Conservation (phyloP, 441 rosid genomes). For the Erodium chrysanthum region DNA sequence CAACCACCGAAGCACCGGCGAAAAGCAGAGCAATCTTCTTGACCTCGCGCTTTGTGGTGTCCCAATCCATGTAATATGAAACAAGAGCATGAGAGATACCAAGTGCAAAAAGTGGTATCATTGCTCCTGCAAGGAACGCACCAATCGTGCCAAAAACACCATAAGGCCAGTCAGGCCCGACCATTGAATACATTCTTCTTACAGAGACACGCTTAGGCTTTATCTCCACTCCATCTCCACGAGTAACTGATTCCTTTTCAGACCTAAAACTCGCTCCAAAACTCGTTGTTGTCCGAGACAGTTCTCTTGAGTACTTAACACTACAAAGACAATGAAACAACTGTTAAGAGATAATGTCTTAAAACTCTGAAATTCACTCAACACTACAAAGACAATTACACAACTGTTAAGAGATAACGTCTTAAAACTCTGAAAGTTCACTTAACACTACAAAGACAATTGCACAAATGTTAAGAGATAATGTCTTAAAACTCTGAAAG, state of each 20-base stretch:
- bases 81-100: slow-evolving; percentile 68
- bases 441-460: slow-evolving; percentile 27
- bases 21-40: slow-evolving; percentile 67
- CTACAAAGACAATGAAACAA: slow-evolving; percentile 20
- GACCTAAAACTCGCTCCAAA: slow-evolving; percentile 67
- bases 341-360: no score
- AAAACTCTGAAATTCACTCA: no score
- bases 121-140: slow-evolving; percentile 92
- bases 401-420: no score
- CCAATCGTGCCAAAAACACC: slow-evolving; percentile 84
- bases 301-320: slow-evolving; percentile 46
- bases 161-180: slow-evolving; percentile 77
- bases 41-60: slow-evolving; percentile 36
- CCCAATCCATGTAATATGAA: slow-evolving; percentile 84
- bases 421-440: neutral
- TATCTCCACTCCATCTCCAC: slow-evolving; percentile 33
- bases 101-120: slow-evolving; percentile 76
- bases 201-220: slow-evolving; percentile 88
- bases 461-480: no score
- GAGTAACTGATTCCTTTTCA: slow-evolving; percentile 62
- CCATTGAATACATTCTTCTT: slow-evolving; percentile 87
- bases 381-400: no score
- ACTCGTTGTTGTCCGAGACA: slow-evolving; percentile 54
- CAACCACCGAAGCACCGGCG: slow-evolving; percentile 87
- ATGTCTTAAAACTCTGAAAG: neutral